Evolutionary conservation across 2,329 filamentous ascomycete genomes (phyloP).

Genomic region (Reticulascus tulasneorum): DNA sequence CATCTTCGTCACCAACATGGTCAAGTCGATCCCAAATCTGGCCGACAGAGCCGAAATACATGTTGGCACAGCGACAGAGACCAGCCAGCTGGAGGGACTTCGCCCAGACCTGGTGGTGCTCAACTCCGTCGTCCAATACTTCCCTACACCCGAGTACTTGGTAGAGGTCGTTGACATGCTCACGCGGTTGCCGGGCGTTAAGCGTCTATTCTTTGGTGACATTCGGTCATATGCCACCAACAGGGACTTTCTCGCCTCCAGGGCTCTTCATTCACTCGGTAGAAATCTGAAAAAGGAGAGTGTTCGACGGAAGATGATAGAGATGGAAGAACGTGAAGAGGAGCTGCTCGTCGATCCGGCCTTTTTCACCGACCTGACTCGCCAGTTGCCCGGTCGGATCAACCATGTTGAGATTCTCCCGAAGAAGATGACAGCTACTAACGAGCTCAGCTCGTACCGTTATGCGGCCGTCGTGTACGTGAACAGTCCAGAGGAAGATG

Average conservation of each 20-base stretch:
- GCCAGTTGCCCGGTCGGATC: constrained; percentile 9
- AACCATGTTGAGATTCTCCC: constrained; percentile 23
- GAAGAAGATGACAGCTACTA: constrained; percentile 21
- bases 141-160: constrained; percentile 23
- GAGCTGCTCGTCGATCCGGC: constrained; percentile 20
- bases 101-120: too few relatives aligned
- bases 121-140: constrained; percentile 23
- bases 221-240: constrained; percentile 12
- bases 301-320: constrained; percentile 4
- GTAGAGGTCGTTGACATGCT: constrained; percentile 11
- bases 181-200: background rate
- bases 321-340: constrained; percentile 9
- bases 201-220: constrained; percentile 15
- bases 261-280: constrained; percentile 3
- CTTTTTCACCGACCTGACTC: constrained; percentile 16
- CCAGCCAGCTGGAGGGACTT: too few relatives aligned
- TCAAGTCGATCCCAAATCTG: constrained; percentile 8
- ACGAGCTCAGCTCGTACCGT: constrained; percentile 23
- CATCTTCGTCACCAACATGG: constrained; percentile 14
- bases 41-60: constrained; percentile 11
- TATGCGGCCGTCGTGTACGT: constrained; percentile 21
- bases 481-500: background rate
- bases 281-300: constrained; percentile 1
- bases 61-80: constrained; percentile 19
- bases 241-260: constrained; percentile 12